Evolutionary conservation across 2,329 filamentous ascomycete species (phyloP).

Genomic region (Sporothrix variecibatus): DNA sequence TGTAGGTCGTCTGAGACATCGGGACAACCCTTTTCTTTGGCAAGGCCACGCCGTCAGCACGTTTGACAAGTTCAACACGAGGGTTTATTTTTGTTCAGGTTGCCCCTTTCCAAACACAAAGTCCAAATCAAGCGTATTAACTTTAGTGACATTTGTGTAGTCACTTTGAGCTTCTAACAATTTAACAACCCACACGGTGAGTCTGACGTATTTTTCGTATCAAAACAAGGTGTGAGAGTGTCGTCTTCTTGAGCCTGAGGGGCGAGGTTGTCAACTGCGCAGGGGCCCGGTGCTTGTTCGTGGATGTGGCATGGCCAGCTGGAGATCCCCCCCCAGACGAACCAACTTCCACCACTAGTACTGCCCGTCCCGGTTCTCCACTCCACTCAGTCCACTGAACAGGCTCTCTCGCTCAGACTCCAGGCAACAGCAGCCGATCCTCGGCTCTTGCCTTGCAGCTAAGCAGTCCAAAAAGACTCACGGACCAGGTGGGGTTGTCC

Average conservation of each 20-base stretch:
- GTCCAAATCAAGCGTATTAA: not conserved
- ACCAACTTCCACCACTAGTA: not conserved
- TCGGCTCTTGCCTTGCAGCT: not conserved
- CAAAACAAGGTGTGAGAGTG: not conserved
- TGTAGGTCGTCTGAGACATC: not conserved
- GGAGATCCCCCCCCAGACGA: not conserved
- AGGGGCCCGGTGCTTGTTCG: not conserved
- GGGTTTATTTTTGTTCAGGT: not conserved
- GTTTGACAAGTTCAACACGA: not conserved
- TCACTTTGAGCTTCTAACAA: not conserved
- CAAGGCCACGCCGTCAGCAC: not conserved
- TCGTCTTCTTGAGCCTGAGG: not conserved
- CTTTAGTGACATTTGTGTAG: not conserved
- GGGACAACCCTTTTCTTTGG: not conserved
- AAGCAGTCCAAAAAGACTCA: not conserved
- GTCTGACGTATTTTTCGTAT: not conserved
- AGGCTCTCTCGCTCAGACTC: not conserved
- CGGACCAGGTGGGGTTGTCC: not conserved
- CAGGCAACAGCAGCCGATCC: conserved; percentile 16
- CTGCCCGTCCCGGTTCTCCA: not conserved
- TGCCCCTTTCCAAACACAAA: not conserved
- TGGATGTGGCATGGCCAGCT: not conserved
- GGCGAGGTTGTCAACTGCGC: conserved; percentile 7
- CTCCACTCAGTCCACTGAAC: not conserved
- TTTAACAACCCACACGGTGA: not conserved